Evolutionary conservation across 2,329 filamentous ascomycete genomes (phyloP).

Genomic region (Blastomyces gilchristii): DNA sequence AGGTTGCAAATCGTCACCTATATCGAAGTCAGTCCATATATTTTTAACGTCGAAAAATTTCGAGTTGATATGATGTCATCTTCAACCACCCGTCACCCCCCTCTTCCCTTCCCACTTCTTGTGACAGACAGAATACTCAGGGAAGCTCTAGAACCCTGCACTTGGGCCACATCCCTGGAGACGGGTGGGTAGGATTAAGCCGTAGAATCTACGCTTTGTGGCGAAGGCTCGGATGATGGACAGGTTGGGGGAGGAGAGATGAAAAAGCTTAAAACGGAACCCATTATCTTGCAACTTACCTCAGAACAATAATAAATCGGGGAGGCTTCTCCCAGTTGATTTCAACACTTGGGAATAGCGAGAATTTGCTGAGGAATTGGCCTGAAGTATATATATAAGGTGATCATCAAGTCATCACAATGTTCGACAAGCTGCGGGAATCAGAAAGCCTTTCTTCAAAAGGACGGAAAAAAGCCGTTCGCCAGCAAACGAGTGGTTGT

Average conservation of each 20-base stretch:
- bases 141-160: background rate
- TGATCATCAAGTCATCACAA: background rate
- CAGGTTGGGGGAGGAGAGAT: background rate
- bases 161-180: background rate
- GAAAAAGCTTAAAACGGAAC: background rate
- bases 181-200: background rate
- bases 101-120: background rate
- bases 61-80: background rate
- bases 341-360: background rate
- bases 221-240: background rate
- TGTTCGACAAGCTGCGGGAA: too few species aligned
- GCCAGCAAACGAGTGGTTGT: slow-evolving; percentile 2
- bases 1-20: background rate
- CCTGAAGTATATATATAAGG: background rate
- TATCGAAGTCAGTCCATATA: background rate
- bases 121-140: background rate
- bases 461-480: background rate
- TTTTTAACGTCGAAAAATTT: background rate
- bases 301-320: background rate
- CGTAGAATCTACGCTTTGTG: background rate
- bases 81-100: background rate
- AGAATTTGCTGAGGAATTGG: background rate
- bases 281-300: background rate
- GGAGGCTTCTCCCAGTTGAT: background rate
- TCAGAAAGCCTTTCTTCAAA: too few species aligned